A percentile compares a stretch with the other conserved stretches of the same genome.
phyloP scores from a whole-genome alignment of 345 rosid species.

The Stellera chamaejasme region DNA sequence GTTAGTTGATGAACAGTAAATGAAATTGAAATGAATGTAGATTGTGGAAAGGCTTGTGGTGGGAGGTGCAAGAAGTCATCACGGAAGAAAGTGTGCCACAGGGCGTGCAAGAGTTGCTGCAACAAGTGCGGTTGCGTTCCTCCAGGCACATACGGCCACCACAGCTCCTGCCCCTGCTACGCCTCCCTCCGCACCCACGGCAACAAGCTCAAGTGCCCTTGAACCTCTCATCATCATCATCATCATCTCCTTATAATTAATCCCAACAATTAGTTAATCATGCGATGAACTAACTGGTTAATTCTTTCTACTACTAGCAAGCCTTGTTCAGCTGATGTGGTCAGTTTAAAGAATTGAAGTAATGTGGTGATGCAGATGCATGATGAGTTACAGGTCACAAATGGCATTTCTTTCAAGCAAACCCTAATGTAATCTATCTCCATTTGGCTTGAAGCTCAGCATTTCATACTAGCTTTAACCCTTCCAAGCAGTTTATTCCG shows the following conservation, averaged over 20 bases:
- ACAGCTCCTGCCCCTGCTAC: constrained; percentile 39
- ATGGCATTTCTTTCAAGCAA: too few relatives aligned
- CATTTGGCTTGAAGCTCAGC: background rate
- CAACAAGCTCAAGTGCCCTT: constrained; percentile 42
- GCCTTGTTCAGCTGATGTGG: too few relatives aligned
- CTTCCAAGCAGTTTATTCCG: constrained; percentile 2
- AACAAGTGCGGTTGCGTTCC: constrained; percentile 53
- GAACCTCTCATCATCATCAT: background rate
- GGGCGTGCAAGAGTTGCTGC: constrained; percentile 56
- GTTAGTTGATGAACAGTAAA: too few relatives aligned
- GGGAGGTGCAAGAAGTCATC: constrained; percentile 41
- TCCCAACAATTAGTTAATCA: too few relatives aligned
- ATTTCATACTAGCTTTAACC: background rate
- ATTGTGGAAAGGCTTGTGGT: constrained; percentile 29
- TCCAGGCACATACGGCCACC: constrained; percentile 46
- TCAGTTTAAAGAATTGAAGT: too few relatives aligned
- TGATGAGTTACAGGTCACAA: too few relatives aligned
- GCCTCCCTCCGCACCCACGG: constrained; percentile 39
- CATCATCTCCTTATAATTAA: too few relatives aligned
- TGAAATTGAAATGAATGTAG: constrained; percentile 15
- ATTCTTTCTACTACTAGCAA: too few relatives aligned
- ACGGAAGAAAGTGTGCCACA: constrained; percentile 36
- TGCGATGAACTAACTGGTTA: too few relatives aligned
- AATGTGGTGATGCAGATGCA: too few relatives aligned
- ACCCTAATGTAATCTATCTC: too few relatives aligned